Percentiles rank a stretch among this genome's conserved stretches.
Conservation (phyloP, 352 stramenopile species). For the Aphanomyces invadans region DNA sequence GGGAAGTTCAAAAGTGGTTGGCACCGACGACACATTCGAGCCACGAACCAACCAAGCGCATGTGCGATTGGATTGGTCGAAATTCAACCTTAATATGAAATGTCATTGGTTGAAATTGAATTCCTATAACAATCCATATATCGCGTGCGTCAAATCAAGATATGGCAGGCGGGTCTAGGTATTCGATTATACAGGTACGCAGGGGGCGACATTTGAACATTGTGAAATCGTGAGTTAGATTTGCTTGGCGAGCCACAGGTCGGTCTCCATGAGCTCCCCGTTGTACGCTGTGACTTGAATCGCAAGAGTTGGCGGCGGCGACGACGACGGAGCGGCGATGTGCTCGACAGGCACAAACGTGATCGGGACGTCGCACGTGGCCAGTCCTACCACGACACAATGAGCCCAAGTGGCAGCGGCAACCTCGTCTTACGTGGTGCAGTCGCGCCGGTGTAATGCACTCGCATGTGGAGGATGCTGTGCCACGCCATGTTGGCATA, state of each 20-base stretch:
- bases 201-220: no score
- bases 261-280: slow-evolving; percentile 72
- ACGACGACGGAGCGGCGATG: slow-evolving; percentile 27
- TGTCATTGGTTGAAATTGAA: no score
- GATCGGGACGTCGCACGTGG: slow-evolving; percentile 32
- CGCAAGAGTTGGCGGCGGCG: slow-evolving; percentile 25
- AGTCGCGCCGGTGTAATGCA: slow-evolving; percentile 52
- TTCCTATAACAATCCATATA: no score
- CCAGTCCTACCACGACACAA: not conserved
- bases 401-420: not conserved
- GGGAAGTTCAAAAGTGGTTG: slow-evolving; percentile 24
- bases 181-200: no score
- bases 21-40: not conserved
- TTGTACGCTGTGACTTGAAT: slow-evolving; percentile 69
- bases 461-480: slow-evolving; percentile 52
- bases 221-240: slow-evolving; percentile 36
- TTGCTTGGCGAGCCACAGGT: slow-evolving; percentile 73
- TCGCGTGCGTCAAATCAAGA: no score
- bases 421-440: slow-evolving; percentile 33
- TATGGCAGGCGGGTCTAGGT: no score
- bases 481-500: slow-evolving; percentile 47
- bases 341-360: slow-evolving; percentile 67
- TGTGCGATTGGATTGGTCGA: slow-evolving; percentile 2
- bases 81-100: not conserved
- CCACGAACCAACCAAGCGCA: slow-evolving; percentile 1